These are phyloP conservation scores for Cicer arietinum DNA, from an alignment of 306 rosid species.

Conservation along the genomic window DNA sequence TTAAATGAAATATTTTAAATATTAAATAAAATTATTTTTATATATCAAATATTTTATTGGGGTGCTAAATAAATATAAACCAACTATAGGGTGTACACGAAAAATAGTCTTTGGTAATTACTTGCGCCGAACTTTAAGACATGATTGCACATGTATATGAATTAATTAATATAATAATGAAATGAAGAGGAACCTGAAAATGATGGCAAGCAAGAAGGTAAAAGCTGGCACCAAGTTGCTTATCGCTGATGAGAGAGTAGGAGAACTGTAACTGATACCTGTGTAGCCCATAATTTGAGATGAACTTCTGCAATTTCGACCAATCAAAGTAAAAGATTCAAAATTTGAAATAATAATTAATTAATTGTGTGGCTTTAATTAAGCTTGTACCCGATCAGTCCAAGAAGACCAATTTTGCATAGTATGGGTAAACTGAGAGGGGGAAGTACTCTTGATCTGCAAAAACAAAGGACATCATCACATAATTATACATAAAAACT, in stretches of 20 bases:
- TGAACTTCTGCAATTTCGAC: constrained; percentile 60
- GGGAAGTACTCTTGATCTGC: constrained; percentile 82
- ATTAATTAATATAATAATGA: not conserved
- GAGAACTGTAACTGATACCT: constrained; percentile 85
- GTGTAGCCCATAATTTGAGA: constrained; percentile 92
- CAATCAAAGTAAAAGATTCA: not conserved
- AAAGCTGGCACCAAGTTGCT: constrained; percentile 98
- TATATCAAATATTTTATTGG: too few species aligned
- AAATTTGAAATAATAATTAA: not conserved
- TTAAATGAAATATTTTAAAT: too few species aligned
- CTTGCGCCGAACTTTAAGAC: not conserved
- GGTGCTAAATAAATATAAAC: too few species aligned
- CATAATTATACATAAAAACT: too few species aligned
- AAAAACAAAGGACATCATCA: not conserved
- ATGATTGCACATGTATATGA: constrained; percentile 9
- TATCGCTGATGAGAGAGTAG: constrained; percentile 89
- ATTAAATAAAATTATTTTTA: too few species aligned
- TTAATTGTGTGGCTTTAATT: not conserved
- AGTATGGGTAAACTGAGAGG: constrained; percentile 67
- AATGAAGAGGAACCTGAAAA: constrained; percentile 70
- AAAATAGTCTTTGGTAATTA: not conserved
- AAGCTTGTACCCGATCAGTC: constrained; percentile 67
- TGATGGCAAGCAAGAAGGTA: constrained; percentile 87
- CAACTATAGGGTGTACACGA: too few species aligned
- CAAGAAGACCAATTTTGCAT: constrained; percentile 75